Conservation (phyloP, 176 grass and related monocot genomes). For the Cenchrus purpureus region DNA sequence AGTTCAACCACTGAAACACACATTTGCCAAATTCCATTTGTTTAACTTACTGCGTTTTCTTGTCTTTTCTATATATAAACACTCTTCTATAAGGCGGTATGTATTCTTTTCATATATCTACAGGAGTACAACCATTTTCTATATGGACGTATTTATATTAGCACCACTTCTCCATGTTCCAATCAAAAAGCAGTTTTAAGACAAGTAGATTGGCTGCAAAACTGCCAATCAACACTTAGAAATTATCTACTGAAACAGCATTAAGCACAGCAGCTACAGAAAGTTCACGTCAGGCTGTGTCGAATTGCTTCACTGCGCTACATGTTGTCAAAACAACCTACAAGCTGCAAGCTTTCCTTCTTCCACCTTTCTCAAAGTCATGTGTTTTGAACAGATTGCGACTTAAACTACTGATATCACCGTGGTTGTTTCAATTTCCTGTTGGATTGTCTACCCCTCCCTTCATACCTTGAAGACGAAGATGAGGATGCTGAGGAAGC, state of each 20-base stretch:
- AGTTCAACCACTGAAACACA: conserved; percentile 1
- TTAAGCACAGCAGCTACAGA: conserved; percentile 26
- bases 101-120: background rate
- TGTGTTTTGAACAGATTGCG: background rate
- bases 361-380: background rate
- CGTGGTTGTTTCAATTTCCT: conserved; percentile 27
- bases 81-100: background rate
- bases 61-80: background rate
- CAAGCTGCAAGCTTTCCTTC: background rate
- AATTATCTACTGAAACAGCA: conserved; percentile 22
- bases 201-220: conserved; percentile 1
- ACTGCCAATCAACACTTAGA: background rate
- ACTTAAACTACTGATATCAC: conserved; percentile 11
- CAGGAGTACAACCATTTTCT: background rate
- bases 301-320: background rate
- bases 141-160: background rate
- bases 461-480: conserved; percentile 34
- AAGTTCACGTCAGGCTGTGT: conserved; percentile 7
- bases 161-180: background rate
- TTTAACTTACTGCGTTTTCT: background rate
- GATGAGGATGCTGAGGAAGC: conserved; percentile 52
- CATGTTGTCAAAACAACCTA: conserved; percentile 13
- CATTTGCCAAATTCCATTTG: background rate
- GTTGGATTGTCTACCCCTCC: conserved; percentile 25
- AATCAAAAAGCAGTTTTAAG: background rate